These are phyloP conservation scores for Aspergillus funiculosus DNA, from an alignment of 495 filamentous ascomycete species.

Conservation along the genomic window DNA sequence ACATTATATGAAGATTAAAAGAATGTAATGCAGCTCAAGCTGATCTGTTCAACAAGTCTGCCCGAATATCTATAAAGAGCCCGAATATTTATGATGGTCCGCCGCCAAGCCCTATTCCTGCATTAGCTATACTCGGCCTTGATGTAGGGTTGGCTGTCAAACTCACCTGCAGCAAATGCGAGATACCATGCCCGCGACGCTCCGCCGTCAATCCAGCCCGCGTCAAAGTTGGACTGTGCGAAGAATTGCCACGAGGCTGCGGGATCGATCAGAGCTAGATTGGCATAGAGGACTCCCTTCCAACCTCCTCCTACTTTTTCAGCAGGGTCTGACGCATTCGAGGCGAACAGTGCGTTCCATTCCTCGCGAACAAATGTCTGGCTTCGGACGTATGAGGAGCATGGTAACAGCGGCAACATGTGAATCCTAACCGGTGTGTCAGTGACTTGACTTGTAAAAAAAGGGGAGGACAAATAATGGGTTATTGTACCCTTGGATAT, in stretches of 20 bases:
- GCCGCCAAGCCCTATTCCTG: slow-evolving; percentile 3
- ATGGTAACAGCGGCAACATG: slow-evolving; percentile 85
- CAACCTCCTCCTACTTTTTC: slow-evolving; percentile 65
- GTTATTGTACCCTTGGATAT: slow-evolving; percentile 66
- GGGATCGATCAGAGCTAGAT: slow-evolving; percentile 75
- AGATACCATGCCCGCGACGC: slow-evolving; percentile 87
- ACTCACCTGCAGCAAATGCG: slow-evolving; percentile 64
- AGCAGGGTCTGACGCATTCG: slow-evolving; percentile 43
- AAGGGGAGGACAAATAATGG: neutral
- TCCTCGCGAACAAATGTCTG: slow-evolving; percentile 73
- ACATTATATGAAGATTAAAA: neutral
- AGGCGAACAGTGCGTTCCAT: slow-evolving; percentile 71
- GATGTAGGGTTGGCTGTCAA: neutral
- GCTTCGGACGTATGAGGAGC: slow-evolving; percentile 59
- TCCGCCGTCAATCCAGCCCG: slow-evolving; percentile 76
- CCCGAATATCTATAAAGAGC: too few species aligned
- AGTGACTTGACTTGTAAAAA: neutral
- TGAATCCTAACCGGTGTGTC: slow-evolving; percentile 57
- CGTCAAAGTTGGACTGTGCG: slow-evolving; percentile 55
- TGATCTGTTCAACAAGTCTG: too few species aligned
- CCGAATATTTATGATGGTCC: too few species aligned
- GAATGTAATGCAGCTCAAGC: neutral
- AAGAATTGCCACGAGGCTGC: slow-evolving; percentile 69
- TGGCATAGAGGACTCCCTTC: slow-evolving; percentile 79
- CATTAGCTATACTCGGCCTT: neutral